These are phyloP conservation scores for Arachnomyces sp. DNA, from an alignment of 2,329 filamentous ascomycete genomes.

Conservation along the genomic window DNA sequence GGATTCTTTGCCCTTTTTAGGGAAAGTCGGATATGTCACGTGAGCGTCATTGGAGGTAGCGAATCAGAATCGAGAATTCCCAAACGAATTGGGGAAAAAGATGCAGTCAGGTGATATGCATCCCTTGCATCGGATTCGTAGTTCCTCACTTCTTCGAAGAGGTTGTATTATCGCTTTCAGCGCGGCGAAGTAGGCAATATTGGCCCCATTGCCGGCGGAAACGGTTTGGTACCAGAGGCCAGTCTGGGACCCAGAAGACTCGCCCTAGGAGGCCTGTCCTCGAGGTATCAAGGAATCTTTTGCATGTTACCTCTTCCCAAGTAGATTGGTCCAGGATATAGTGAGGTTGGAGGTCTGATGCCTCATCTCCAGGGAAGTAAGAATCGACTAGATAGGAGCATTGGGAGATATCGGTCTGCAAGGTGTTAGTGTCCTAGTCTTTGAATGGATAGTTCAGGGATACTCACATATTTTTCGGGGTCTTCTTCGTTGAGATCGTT, in stretches of 20 bases:
- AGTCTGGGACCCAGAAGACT: slow-evolving; percentile 72
- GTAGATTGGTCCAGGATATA: slow-evolving; percentile 64
- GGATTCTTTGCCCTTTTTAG: slow-evolving; percentile 5
- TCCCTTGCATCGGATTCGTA: neutral
- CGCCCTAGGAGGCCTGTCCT: slow-evolving; percentile 66
- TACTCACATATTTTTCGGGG: slow-evolving; percentile 67
- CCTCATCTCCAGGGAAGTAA: slow-evolving; percentile 54
- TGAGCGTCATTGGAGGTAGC: too few species aligned
- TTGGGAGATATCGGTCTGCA: slow-evolving; percentile 55
- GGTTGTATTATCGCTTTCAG: neutral
- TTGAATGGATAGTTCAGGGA: neutral
- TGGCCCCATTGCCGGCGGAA: slow-evolving; percentile 73
- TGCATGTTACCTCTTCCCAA: slow-evolving; percentile 72
- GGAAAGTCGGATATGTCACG: slow-evolving; percentile 6
- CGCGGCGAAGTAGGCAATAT: slow-evolving; percentile 70
- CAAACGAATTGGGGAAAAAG: neutral
- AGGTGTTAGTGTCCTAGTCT: slow-evolving; percentile 11
- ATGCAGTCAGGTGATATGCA: neutral
- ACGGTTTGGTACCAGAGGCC: slow-evolving; percentile 58
- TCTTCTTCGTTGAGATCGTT: slow-evolving; percentile 90
- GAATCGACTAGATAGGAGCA: slow-evolving; percentile 87
- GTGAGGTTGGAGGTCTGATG: slow-evolving; percentile 67
- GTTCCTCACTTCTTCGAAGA: slow-evolving; percentile 1
- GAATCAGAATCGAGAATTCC: neutral
- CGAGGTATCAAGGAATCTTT: slow-evolving; percentile 70